Evolutionary conservation across 352 stramenopile species (phyloP), one percentile per base, ranked within the genome.

Genomic region (Nothophytophthora sp.): DNA sequence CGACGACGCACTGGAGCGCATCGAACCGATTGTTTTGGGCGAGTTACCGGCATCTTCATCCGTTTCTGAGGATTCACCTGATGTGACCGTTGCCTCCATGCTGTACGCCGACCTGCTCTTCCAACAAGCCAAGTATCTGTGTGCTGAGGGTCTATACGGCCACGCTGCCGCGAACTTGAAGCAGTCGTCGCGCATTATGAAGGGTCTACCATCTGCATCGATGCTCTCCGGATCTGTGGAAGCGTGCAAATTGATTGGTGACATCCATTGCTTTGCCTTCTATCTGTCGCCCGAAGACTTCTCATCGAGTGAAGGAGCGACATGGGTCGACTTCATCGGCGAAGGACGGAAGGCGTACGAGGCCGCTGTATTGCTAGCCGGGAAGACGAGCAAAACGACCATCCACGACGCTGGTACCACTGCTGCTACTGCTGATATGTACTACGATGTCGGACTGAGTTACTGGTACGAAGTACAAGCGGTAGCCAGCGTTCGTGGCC

Each of bases 251-350:
- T 42, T 95, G 27, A 67, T 94, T 2, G 86, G 82, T 18, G 86
- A 95, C 39, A 70, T 95, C 24, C 77, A 93, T 50, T 78, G 73
- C 40, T 92, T 94, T 53, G 79, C 81, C 18, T 95, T 92, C 49
- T 90, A 90, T 54, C 64, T 95, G 48, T 79, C 82, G 6, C 81
- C 82, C 4, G 47, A 64, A 10, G 59, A 88, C n/a, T 94, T 94
- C 52, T 59, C 51, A 39, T n/a, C n/a, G n/a, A 55, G 42, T 6
- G 43, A 63, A 15, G 52, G 46, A 19, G 55, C 52, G 1, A 71
- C 45, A 8, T 95, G 85, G 85, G 46, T 89, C 29, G 53, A 73
- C 0, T 93, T 95, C 35, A 70, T 95, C 9, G 38, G 50, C 5
- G 49, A 66, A 40, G 81, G 82, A 13, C 55, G 73, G 22, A 68